Evolutionary conservation across 441 rosid species (phyloP), one percentile per base, ranked within the genome.

Genomic region (Bocquillonia castaneifolia): DNA sequence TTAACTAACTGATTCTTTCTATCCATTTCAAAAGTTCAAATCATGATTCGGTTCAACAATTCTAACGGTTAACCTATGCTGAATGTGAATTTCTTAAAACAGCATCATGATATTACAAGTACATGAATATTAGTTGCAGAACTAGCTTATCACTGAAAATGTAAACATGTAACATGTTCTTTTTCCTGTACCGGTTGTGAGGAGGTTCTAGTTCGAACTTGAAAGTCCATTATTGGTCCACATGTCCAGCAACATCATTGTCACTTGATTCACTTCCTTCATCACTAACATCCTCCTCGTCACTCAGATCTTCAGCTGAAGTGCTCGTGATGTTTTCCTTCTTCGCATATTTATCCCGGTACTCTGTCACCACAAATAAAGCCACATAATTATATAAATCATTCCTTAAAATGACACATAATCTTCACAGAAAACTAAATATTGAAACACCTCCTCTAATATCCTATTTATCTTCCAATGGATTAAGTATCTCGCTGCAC

Each of bases 181-280:
- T 14, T 59, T 61, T 77, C 36, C 50, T 32, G 50, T 58, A 13
- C 26, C 25, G 23, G 28, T 9, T 28, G 18, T 44, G 39, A 44
- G 50, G 52, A 9, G 45, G 10, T 34, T 59, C 40, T 52, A 45
- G 37, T 66, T 64, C 15, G 37, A 34, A 17, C 20, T 36, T 34
- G 36, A 40, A 8, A 20, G 62, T 20, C 13, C 53, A 26, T 75
- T 67, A 87, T n/a, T 85, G 85, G 61, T 76, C 88, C 47, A 72
- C 87, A 63, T 74, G 84, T 51, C 92, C 90, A 1, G 87, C 87
- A 69, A 81, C 77, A 50, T 85, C 90, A 55, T 84, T 82, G 12
- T 84, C 88, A 20, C 87, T 78, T 6, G 86, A 82, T 72, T 63
- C 79, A 15, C 72, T 76, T 63, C 65, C 87, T 56, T 73, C 78